phyloP scores from a whole-genome alignment of 805 yeast species.

The Lipomyces yamanashiensis region DNA sequence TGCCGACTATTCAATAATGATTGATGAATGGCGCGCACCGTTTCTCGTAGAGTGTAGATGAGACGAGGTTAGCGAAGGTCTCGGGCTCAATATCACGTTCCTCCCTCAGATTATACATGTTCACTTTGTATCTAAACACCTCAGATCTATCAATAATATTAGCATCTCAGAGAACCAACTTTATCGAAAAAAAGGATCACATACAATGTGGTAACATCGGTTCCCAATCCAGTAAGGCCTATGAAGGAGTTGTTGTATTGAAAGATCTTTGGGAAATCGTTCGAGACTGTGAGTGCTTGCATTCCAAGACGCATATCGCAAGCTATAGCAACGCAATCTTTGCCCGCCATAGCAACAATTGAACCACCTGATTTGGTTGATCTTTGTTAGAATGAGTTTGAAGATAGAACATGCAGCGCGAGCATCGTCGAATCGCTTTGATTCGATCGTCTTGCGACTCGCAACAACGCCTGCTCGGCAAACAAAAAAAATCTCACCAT shows the following conservation, averaged over 20 bases:
- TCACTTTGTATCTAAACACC: conserved; percentile 80
- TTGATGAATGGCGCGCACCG: conserved; percentile 49
- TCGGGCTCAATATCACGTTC: conserved; percentile 92
- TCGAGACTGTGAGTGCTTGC: conserved; percentile 89
- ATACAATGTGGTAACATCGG: conserved; percentile 83
- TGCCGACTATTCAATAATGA: background rate
- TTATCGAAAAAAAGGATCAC: background rate
- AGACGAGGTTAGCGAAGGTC: conserved; percentile 89
- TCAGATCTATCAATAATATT: conserved; percentile 51
- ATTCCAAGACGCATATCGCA: conserved; percentile 92
- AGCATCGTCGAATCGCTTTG: background rate
- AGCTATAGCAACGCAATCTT: conserved; percentile 97
- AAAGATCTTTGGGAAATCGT: conserved; percentile 91
- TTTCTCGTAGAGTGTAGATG: conserved; percentile 84
- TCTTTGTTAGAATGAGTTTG: background rate
- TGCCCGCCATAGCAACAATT: conserved; percentile 98
- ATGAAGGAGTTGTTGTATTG: conserved; percentile 75
- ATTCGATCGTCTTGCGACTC: background rate
- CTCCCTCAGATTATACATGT: conserved; percentile 86
- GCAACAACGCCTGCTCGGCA: background rate
- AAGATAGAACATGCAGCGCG: background rate
- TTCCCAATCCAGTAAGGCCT: conserved; percentile 93
- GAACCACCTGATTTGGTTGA: conserved; percentile 67
- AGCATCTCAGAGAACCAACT: background rate
- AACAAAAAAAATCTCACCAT: conserved; percentile 19